Percentiles rank a stretch among this genome's conserved stretches.
Evolutionary conservation across 345 rosid species (phyloP).

Genomic region (Hibiscus trionum): DNA sequence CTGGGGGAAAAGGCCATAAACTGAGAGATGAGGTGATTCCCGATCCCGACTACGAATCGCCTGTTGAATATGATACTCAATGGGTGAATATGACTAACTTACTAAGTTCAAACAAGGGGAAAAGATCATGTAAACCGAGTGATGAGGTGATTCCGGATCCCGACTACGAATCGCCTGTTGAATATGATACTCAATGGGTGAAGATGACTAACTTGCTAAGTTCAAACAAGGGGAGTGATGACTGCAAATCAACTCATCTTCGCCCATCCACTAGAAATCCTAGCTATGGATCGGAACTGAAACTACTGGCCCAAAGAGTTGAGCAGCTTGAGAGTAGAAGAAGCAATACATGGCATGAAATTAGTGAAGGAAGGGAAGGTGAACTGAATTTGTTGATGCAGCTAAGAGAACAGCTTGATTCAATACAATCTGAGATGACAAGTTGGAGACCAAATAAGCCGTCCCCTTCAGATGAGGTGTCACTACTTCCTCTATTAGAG

Average conservation of each 20-base stretch:
- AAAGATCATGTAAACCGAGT: conserved; percentile 1
- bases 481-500: conserved; percentile 28
- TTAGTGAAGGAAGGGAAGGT: conserved; percentile 32
- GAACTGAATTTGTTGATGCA: conserved; percentile 51
- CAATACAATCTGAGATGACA: conserved; percentile 50
- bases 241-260: conserved; percentile 13
- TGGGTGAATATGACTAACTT: conserved; percentile 24
- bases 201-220: conserved; percentile 25
- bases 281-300: conserved; percentile 18
- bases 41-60: conserved; percentile 5
- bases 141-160: conserved; percentile 9
- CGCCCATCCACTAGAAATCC: neutral
- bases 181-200: conserved; percentile 18
- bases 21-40: conserved; percentile 13
- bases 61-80: conserved; percentile 17
- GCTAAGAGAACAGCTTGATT: conserved; percentile 54
- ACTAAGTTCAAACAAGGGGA: conserved; percentile 10
- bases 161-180: conserved; percentile 8
- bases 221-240: conserved; percentile 7
- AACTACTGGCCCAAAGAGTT: conserved; percentile 30
- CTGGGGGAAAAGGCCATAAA: neutral
- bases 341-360: conserved; percentile 24
- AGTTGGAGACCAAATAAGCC: conserved; percentile 31
- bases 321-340: conserved; percentile 42
- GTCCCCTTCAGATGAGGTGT: conserved; percentile 18